These are phyloP conservation scores for Pythium phragmiticola DNA, from an alignment of 352 stramenopile genomes.

Conservation along the genomic window DNA sequence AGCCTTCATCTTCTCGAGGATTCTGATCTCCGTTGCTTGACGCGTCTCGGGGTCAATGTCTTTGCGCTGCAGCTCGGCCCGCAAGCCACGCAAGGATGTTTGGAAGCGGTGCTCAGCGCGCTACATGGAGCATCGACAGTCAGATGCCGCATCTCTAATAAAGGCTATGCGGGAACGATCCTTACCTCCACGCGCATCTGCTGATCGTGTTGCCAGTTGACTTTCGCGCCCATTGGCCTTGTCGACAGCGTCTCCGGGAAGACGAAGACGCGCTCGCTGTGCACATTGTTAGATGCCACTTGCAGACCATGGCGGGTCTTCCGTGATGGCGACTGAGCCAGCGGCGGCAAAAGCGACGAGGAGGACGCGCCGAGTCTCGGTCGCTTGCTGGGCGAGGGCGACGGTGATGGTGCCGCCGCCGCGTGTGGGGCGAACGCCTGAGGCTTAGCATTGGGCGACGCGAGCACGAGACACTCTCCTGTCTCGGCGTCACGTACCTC, in stretches of 20 bases:
- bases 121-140: constrained; percentile 25
- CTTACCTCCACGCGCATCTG: constrained; percentile 47
- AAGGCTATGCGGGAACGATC: neutral
- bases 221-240: constrained; percentile 40
- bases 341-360: constrained; percentile 6
- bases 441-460: neutral
- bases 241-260: constrained; percentile 61
- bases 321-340: constrained; percentile 5
- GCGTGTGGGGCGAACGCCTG: neutral
- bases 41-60: constrained; percentile 37
- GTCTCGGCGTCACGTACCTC: constrained; percentile 65
- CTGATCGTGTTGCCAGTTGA: constrained; percentile 57
- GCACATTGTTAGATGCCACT: neutral
- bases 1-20: constrained; percentile 68
- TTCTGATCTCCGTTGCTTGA: constrained; percentile 41
- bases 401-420: neutral
- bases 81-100: constrained; percentile 50
- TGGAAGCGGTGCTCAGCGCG: constrained; percentile 49
- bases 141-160: neutral
- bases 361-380: constrained; percentile 2
- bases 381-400: constrained; percentile 9
- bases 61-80: constrained; percentile 42
- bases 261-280: constrained; percentile 3
- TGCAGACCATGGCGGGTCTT: neutral
- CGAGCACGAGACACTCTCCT: constrained; percentile 47